phyloP scores from a whole-genome alignment of 345 rosid genomes.

The Litchi chinensis region DNA sequence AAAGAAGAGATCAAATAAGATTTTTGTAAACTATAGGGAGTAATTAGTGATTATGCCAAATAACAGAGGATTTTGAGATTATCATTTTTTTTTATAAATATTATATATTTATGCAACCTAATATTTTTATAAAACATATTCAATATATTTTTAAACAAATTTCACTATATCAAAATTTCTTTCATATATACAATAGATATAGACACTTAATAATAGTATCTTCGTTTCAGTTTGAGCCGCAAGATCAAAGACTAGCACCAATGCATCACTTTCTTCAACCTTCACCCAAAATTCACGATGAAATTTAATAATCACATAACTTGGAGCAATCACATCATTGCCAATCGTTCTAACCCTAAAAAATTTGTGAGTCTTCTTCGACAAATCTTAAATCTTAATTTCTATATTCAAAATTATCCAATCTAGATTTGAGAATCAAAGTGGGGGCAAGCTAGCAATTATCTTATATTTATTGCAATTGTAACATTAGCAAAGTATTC shows the following conservation, averaged over 20 bases:
- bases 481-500: background rate
- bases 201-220: no score
- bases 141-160: no score
- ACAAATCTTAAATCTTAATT: constrained; percentile 1
- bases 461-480: background rate
- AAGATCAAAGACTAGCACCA: constrained; percentile 19
- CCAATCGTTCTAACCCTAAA: background rate
- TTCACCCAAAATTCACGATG: constrained; percentile 36
- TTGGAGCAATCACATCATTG: constrained; percentile 25
- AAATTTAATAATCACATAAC: constrained; percentile 9
- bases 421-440: background rate
- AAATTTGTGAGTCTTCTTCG: background rate
- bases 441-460: background rate
- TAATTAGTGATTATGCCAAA: no score
- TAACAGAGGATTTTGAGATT: no score
- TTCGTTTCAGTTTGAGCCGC: constrained; percentile 17
- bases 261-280: constrained; percentile 10
- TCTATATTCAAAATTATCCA: background rate
- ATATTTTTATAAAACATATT: no score
- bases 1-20: no score
- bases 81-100: no score
- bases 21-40: no score
- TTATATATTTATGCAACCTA: no score
- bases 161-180: background rate
- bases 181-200: no score